phyloP scores from a whole-genome alignment of 148 eudicot species.

The Dysphania ambrosioides region DNA sequence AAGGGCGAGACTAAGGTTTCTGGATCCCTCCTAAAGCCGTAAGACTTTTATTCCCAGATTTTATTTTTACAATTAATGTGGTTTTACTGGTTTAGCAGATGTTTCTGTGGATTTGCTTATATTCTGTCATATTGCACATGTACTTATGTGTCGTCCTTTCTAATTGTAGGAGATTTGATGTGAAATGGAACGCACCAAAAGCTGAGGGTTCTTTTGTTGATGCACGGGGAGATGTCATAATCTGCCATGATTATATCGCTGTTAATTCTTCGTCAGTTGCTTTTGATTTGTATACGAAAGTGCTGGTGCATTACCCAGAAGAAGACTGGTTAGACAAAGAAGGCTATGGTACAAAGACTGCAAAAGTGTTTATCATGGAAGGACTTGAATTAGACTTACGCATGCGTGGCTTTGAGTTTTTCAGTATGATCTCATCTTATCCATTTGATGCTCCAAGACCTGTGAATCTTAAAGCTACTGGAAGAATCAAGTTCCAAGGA shows the following conservation, averaged over 20 bases:
- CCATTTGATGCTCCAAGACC: constrained; percentile 88
- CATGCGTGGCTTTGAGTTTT: constrained; percentile 94
- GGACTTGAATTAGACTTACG: constrained; percentile 93
- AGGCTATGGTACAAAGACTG: constrained; percentile 40
- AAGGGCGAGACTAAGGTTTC: constrained; percentile 96
- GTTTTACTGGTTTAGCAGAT: constrained; percentile 6
- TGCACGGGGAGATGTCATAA: constrained; percentile 98
- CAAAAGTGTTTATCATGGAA: constrained; percentile 58
- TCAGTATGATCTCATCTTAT: constrained; percentile 72
- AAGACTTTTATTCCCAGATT: constrained; percentile 31
- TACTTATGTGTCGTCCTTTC: constrained; percentile 8
- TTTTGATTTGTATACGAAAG: constrained; percentile 72
- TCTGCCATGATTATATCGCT: constrained; percentile 71
- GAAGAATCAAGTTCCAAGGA: constrained; percentile 94
- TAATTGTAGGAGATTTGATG: constrained; percentile 83
- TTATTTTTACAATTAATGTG: constrained; percentile 7
- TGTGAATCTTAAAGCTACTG: constrained; percentile 84
- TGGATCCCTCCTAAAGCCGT: constrained; percentile 90
- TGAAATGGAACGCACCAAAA: constrained; percentile 96
- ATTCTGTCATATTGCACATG: background rate
- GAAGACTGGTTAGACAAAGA: constrained; percentile 41
- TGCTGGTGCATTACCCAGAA: constrained; percentile 64
- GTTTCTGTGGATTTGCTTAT: background rate
- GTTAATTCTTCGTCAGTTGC: constrained; percentile 87
- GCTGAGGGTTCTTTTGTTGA: constrained; percentile 95